These are phyloP conservation scores for Chaetomium sp. DNA, from an alignment of 2,329 filamentous ascomycete genomes.

Conservation along the genomic window DNA sequence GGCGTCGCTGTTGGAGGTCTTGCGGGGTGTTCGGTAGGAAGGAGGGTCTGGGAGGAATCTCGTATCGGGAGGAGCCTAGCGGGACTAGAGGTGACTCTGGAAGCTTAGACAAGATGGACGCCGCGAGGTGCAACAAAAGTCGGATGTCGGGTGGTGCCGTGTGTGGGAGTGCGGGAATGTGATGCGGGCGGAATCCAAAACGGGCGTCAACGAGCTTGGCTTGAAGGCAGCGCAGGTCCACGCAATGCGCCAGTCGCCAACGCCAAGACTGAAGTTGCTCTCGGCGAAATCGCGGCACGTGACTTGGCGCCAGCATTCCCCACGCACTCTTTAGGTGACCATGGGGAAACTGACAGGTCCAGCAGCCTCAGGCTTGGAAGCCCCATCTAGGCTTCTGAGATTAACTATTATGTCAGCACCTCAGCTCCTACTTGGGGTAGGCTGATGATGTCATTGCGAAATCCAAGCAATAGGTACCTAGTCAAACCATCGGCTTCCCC, in stretches of 20 bases:
- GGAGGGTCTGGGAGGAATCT: not conserved
- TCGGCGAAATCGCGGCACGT: constrained; percentile 17
- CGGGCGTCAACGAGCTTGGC: not conserved
- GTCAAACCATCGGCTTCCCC: no score
- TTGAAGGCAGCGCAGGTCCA: constrained; percentile 36
- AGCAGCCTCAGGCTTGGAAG: no score
- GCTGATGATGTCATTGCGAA: not conserved
- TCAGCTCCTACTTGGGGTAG: no score
- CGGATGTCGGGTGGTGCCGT: constrained; percentile 11
- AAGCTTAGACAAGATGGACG: not conserved
- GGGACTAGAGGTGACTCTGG: not conserved
- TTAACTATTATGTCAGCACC: not conserved
- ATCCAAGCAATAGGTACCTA: no score
- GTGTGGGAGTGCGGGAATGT: not conserved
- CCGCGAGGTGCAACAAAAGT: not conserved
- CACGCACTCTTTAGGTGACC: not conserved
- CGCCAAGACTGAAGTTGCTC: not conserved
- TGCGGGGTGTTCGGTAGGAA: constrained; percentile 7
- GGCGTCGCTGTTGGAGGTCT: constrained; percentile 19
- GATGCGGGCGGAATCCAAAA: constrained; percentile 14
- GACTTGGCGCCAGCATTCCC: constrained; percentile 5
- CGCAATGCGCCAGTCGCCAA: constrained; percentile 31
- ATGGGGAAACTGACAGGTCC: not conserved
- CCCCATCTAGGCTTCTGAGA: not conserved
- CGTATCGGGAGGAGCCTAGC: not conserved